Percentiles rank a stretch among this genome's conserved stretches.
phyloP scores from a whole-genome alignment of 2,329 filamentous ascomycete species.

The Sarocladiaceae sp. region DNA sequence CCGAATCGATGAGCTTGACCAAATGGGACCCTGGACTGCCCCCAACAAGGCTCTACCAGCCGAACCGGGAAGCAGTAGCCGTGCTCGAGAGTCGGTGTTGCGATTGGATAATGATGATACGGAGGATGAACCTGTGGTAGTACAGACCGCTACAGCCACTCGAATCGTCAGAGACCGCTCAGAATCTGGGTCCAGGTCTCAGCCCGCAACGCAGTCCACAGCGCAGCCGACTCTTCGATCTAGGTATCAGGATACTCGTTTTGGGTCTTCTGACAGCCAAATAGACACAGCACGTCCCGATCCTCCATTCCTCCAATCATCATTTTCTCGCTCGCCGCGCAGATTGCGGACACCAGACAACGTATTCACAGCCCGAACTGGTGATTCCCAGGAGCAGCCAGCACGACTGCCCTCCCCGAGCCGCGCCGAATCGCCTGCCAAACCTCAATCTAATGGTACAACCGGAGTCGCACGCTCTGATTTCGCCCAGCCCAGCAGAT shows the following conservation, averaged over 20 bases:
- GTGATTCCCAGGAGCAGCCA: conserved; percentile 14
- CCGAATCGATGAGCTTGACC: conserved; percentile 79
- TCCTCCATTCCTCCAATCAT: conserved; percentile 39
- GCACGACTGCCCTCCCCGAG: conserved; percentile 65
- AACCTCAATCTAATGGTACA: conserved; percentile 17
- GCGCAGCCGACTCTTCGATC: conserved; percentile 3
- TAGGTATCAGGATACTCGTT: conserved; percentile 5
- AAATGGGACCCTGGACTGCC: conserved; percentile 53
- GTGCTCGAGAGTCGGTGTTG: conserved; percentile 4
- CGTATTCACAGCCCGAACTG: conserved; percentile 37
- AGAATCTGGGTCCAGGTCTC: background rate
- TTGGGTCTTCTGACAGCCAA: conserved; percentile 15
- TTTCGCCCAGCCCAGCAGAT: conserved; percentile 20
- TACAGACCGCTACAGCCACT: conserved; percentile 47
- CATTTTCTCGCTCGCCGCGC: conserved; percentile 45
- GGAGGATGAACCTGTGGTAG: conserved; percentile 19
- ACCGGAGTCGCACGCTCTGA: conserved; percentile 27
- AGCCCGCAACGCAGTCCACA: background rate
- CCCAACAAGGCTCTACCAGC: conserved; percentile 73
- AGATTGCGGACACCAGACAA: conserved; percentile 23
- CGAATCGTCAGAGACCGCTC: conserved; percentile 28
- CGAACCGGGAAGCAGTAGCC: conserved; percentile 49
- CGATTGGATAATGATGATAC: conserved; percentile 28
- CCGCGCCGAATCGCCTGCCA: conserved; percentile 42
- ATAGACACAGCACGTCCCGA: conserved; percentile 14